Evolutionary conservation across 768 basidiomycete genomes (phyloP), one percentile per base, ranked within the genome.

Genomic region (Crepidotus variabilis): DNA sequence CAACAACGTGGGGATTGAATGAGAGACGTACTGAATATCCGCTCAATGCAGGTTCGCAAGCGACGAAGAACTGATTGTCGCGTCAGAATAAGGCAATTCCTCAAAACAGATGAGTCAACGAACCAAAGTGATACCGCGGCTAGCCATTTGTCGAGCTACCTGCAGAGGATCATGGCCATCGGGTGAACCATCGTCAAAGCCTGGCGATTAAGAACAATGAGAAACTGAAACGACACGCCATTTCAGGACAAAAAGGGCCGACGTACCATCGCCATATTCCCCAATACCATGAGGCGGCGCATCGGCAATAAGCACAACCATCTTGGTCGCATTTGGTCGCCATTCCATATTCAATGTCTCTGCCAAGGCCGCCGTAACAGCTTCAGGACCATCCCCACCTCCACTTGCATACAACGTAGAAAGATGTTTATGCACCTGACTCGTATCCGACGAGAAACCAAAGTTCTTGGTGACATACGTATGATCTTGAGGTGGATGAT

Each of bases 221-320:
- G 57, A 47, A 23, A 28, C 28, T 8, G 28, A 28, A 58, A 13
- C 39, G 52, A 43, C n/a, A 49, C 60, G 36, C 60, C 58, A 58
- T 36, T 63, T 49, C 59, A 57, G 56, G 28, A 55, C 22, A 28
- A 47, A 49, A 52, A 34, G 52, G 2, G 36, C 24, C 34, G 33
- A 70, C 80, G 63, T 63, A 93, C 94, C 94, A 74, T 98, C 96
- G 16, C 95, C 96, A 61, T 93, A 93, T 70, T 98, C 95, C 57
- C 95, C 95, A 65, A 98, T 92, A 2, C 95, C 96, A 74, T 98
- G 96, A 14, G 95, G 94, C 35, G 96, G 96, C 0, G 96, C 96
- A 78, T 98, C 96, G 16, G 96, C 94, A 65, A 98, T 94, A 64
- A 98, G 81, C 5, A 98, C 94, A 51, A 94, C 81, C 93, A 98